phyloP scores from a whole-genome alignment of 2,329 filamentous ascomycete species.

The Ophiostoma tasmaniense region DNA sequence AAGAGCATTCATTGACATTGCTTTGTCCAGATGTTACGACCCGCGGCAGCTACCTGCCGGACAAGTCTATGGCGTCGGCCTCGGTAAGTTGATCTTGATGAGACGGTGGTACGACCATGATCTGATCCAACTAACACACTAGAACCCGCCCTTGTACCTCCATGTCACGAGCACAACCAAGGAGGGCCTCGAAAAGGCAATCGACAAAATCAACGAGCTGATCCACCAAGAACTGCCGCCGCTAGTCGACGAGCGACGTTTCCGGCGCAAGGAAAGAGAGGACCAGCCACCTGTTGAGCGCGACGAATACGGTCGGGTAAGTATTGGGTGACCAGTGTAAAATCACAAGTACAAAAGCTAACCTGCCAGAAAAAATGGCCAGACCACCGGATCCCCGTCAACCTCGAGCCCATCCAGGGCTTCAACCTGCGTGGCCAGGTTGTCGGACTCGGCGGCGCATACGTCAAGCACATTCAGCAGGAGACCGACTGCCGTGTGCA shows the following conservation, averaged over 20 bases:
- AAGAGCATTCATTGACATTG: conserved; percentile 19
- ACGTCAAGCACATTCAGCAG: conserved; percentile 96
- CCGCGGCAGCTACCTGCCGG: conserved; percentile 90
- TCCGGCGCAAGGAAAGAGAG: conserved; percentile 65
- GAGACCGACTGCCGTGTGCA: conserved; percentile 94
- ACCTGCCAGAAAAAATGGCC: conserved; percentile 66
- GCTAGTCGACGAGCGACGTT: conserved; percentile 86
- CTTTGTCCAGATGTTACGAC: conserved; percentile 89
- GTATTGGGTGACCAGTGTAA: too few species aligned
- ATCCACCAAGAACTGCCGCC: conserved; percentile 96
- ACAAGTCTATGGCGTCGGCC: conserved; percentile 93
- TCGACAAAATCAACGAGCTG: conserved; percentile 82
- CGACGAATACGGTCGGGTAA: conserved; percentile 56
- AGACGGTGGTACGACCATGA: neutral
- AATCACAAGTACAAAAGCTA: too few species aligned
- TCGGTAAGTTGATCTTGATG: conserved; percentile 46
- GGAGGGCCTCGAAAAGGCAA: conserved; percentile 80
- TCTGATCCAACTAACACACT: conserved; percentile 28
- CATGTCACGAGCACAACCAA: conserved; percentile 92
- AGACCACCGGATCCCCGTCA: conserved; percentile 87
- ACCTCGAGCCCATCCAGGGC: conserved; percentile 80
- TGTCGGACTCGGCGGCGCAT: conserved; percentile 85
- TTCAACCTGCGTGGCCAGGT: conserved; percentile 97
- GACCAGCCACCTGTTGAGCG: conserved; percentile 53
- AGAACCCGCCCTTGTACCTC: conserved; percentile 91